Percentiles rank a stretch among this genome's conserved stretches.
phyloP scores from a whole-genome alignment of 306 rosid species.

The Begonia peltatifolia region DNA sequence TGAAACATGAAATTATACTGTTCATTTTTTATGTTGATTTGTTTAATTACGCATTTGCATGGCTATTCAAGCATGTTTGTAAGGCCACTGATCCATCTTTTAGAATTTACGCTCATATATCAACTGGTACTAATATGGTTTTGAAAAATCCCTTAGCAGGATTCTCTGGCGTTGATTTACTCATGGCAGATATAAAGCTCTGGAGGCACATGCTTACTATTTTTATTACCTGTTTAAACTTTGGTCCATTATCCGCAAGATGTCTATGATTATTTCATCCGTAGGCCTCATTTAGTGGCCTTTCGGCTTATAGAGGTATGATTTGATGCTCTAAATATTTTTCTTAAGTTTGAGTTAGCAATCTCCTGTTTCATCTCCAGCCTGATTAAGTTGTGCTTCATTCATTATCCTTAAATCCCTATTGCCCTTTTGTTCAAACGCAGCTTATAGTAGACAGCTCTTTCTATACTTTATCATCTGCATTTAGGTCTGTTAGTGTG shows the following conservation, averaged over 20 bases:
- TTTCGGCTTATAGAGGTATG: conserved; percentile 73
- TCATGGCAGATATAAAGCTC: conserved; percentile 59
- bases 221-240: conserved; percentile 47
- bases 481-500: too few relatives aligned
- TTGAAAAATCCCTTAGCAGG: conserved; percentile 23
- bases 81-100: background rate
- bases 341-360: too few relatives aligned
- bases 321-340: too few relatives aligned
- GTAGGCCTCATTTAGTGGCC: conserved; percentile 73
- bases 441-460: too few relatives aligned
- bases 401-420: too few relatives aligned
- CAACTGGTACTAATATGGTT: background rate
- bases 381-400: too few relatives aligned
- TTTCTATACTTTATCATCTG: too few relatives aligned
- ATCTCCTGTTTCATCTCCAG: too few relatives aligned
- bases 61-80: background rate
- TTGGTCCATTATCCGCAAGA: too few relatives aligned
- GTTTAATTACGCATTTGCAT: background rate
- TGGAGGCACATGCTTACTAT: conserved; percentile 66
- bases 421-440: too few relatives aligned
- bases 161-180: conserved; percentile 58
- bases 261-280: conserved; percentile 68
- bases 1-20: background rate
- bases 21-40: too few relatives aligned
- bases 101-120: background rate